phyloP scores from a whole-genome alignment of 345 rosid genomes.

The Melastoma malabathricum region DNA sequence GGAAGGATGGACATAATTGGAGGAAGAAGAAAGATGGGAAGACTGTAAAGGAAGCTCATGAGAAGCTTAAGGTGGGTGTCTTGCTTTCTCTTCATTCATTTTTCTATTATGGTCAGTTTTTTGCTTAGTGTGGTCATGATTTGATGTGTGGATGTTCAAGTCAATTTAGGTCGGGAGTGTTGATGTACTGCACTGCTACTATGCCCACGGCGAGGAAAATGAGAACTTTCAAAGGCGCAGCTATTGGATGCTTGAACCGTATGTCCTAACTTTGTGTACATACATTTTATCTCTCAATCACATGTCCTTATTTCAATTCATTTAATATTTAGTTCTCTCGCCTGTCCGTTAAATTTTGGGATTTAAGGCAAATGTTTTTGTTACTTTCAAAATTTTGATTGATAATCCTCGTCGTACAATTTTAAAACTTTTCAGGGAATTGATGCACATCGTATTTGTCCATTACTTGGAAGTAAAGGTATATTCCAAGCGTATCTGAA shows the following conservation, averaged over 20 bases:
- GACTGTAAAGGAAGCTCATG: constrained; percentile 95
- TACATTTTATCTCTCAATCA: too few species aligned
- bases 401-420: not conserved
- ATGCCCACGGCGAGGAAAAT: constrained; percentile 86
- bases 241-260: constrained; percentile 96
- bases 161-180: constrained; percentile 57
- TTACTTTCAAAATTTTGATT: not conserved
- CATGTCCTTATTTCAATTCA: not conserved
- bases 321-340: not conserved
- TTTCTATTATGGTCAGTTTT: not conserved
- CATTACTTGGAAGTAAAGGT: constrained; percentile 83
- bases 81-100: constrained; percentile 24
- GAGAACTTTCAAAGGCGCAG: constrained; percentile 75
- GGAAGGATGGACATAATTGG: constrained; percentile 88
- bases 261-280: constrained; percentile 6
- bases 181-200: constrained; percentile 87
- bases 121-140: not conserved
- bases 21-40: constrained; percentile 94
- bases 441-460: constrained; percentile 70
- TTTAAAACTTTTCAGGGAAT: constrained; percentile 40
- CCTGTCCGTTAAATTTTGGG: too few species aligned
- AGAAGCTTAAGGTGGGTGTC: constrained; percentile 67
- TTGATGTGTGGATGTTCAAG: too few species aligned
- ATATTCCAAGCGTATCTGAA: constrained; percentile 6
- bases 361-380: too few species aligned